A percentile compares a stretch with the other conserved stretches of the same genome.
phyloP scores from a whole-genome alignment of 73 alveolate species.

The Uronychia setigera region DNA sequence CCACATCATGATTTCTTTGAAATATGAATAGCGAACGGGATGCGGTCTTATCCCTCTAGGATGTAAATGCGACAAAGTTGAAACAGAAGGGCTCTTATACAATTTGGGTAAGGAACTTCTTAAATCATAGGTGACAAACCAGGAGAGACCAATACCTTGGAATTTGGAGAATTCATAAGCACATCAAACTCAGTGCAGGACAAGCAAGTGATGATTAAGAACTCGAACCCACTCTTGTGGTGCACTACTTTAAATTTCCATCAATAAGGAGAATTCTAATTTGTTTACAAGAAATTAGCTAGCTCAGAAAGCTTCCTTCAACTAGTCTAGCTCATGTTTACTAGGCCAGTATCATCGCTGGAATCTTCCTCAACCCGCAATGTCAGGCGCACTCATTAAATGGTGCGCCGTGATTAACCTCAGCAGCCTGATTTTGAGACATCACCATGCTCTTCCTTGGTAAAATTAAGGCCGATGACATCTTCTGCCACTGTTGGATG shows the following conservation, averaged over 20 bases:
- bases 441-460: constrained; percentile 76
- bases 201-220: neutral
- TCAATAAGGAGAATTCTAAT: too few relatives aligned
- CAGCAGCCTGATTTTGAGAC: constrained; percentile 94
- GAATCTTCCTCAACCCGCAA: neutral
- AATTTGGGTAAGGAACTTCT: neutral
- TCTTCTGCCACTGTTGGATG: constrained; percentile 99
- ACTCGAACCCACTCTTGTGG: neutral
- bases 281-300: too few relatives aligned
- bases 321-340: neutral
- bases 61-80: neutral
- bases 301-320: neutral
- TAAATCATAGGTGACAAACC: neutral
- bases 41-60: neutral
- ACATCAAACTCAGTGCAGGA: neutral
- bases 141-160: neutral
- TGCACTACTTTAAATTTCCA: neutral
- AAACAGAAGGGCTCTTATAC: neutral
- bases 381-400: neutral
- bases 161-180: neutral
- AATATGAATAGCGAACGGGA: neutral
- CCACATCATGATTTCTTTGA: neutral
- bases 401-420: constrained; percentile 10
- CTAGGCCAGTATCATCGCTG: neutral
- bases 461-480: constrained; percentile 59